These are phyloP conservation scores for Dendrostoma leiphaemia DNA, from an alignment of 2,329 filamentous ascomycete species.

Conservation along the genomic window DNA sequence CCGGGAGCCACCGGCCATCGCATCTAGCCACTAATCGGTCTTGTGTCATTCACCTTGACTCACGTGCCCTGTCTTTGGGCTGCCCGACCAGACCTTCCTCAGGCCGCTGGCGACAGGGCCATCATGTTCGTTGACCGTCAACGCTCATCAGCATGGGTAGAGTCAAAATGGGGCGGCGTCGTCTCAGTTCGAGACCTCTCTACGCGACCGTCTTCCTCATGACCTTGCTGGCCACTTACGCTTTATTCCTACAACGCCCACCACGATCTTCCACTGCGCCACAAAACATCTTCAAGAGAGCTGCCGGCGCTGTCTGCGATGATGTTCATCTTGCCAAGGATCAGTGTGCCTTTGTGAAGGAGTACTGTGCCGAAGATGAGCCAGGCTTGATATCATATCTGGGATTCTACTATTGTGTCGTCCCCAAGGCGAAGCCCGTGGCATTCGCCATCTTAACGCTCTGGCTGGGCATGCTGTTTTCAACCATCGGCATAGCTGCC, in stretches of 20 bases:
- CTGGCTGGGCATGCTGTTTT: conserved; percentile 90
- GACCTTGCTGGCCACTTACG: conserved; percentile 43
- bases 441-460: conserved; percentile 76
- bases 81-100: neutral
- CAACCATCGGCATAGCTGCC: conserved; percentile 94
- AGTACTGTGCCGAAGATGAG: conserved; percentile 84
- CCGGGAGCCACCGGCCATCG: neutral
- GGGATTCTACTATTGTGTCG: conserved; percentile 82
- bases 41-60: neutral
- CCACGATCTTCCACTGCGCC: conserved; percentile 3
- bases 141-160: conserved; percentile 24
- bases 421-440: conserved; percentile 66
- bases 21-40: neutral
- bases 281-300: conserved; percentile 20
- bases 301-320: conserved; percentile 60
- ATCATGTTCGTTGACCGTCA: conserved; percentile 11
- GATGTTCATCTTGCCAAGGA: conserved; percentile 74
- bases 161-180: conserved; percentile 30
- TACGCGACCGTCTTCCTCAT: conserved; percentile 46
- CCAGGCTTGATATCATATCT: conserved; percentile 88
- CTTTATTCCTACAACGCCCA: conserved; percentile 32
- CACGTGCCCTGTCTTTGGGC: neutral
- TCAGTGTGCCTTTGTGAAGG: conserved; percentile 81
- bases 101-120: neutral
- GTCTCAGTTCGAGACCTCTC: conserved; percentile 47